A percentile compares a stretch with the other conserved stretches of the same genome.
Conservation (phyloP, 805 yeast species). For the Candida nanaspora region DNA sequence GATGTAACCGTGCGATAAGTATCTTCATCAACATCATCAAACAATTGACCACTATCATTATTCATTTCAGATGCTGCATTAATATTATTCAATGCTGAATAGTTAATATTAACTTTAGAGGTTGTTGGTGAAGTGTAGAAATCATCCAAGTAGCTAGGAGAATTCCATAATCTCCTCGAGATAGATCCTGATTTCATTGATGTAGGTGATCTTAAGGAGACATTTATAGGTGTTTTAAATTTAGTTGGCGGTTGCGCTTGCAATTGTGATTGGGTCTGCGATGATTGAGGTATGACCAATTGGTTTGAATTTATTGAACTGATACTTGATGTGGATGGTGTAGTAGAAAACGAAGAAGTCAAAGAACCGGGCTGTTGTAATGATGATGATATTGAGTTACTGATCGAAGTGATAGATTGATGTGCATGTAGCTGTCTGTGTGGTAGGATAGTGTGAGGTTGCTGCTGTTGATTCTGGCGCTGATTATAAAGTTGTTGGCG, state of each 20-base stretch:
- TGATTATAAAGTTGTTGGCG: conserved; percentile 1
- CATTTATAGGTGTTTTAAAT: conserved; percentile 19
- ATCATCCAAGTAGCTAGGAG: conserved; percentile 62
- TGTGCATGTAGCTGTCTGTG: conserved; percentile 5
- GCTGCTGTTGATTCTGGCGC: conserved; percentile 6
- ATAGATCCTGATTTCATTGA: conserved; percentile 24
- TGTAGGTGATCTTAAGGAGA: conserved; percentile 12
- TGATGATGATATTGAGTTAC: not conserved
- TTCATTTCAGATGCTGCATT: conserved; percentile 7
- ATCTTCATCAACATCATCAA: not conserved
- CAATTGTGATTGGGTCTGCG: no score
- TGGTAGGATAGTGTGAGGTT: conserved; percentile 1
- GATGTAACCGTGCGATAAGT: conserved; percentile 7
- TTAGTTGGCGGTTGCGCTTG: not conserved
- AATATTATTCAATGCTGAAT: not conserved
- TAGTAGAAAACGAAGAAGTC: not conserved
- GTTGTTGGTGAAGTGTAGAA: conserved; percentile 48
- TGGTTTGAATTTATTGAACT: not conserved
- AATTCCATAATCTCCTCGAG: conserved; percentile 51
- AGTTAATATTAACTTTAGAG: conserved; percentile 6
- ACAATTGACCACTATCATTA: conserved; percentile 13
- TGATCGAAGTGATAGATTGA: not conserved
- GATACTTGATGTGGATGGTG: not conserved
- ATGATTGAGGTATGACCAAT: not conserved
- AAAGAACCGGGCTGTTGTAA: not conserved